Conservation (phyloP, 2,329 filamentous ascomycete species). For the Dendryphion nanum region DNA sequence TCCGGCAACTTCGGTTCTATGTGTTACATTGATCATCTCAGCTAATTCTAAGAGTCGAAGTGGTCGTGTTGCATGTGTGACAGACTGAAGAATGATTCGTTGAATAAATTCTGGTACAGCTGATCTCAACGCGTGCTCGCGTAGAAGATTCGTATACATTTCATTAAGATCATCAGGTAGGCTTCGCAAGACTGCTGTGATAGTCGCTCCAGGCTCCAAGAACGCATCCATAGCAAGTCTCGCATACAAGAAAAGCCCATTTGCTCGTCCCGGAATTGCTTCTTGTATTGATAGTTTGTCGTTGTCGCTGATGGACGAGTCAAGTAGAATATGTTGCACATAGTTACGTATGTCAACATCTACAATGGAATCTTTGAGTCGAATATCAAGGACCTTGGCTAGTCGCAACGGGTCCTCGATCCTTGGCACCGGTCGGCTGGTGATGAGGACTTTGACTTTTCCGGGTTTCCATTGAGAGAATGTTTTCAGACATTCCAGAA, state of each 20-base stretch:
- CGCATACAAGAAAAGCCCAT: constrained; percentile 49
- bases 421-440: constrained; percentile 41
- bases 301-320: constrained; percentile 1
- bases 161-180: constrained; percentile 40
- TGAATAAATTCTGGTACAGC: constrained; percentile 33
- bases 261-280: constrained; percentile 37
- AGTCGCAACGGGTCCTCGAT: constrained; percentile 33
- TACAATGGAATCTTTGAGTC: constrained; percentile 38
- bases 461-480: constrained; percentile 33
- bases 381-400: constrained; percentile 28
- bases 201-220: constrained; percentile 19
- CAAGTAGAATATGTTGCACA: constrained; percentile 26
- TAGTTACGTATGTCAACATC: constrained; percentile 44
- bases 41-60: constrained; percentile 46
- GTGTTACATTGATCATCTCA: constrained; percentile 16
- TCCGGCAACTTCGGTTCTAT: constrained; percentile 5
- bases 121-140: constrained; percentile 36
- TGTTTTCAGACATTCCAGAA: constrained; percentile 33
- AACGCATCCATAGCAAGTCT: constrained; percentile 44
- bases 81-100: constrained; percentile 39
- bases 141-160: constrained; percentile 43
- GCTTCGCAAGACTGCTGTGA: constrained; percentile 22
- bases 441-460: constrained; percentile 44
- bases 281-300: constrained; percentile 11
- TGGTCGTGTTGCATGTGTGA: constrained; percentile 44